Conservation (phyloP, 2,329 filamentous ascomycete genomes). For the Chrysosporium keratinophilum region DNA sequence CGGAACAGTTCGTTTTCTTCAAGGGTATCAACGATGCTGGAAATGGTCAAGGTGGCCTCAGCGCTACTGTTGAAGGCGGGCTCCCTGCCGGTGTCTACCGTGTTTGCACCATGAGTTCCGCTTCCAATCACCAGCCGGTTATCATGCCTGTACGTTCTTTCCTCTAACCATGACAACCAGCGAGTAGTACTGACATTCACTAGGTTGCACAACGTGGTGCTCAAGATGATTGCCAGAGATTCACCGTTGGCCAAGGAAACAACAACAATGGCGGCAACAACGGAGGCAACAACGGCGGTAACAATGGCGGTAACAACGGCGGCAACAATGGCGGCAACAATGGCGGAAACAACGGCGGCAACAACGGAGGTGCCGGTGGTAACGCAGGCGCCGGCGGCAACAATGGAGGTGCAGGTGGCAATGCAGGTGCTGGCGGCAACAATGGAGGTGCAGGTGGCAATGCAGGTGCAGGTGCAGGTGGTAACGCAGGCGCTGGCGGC, state of each 20-base stretch:
- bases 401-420: background rate
- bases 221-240: conserved; percentile 46
- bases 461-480: background rate
- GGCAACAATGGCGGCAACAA: conserved; percentile 5
- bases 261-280: conserved; percentile 9
- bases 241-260: conserved; percentile 31
- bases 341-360: conserved; percentile 3
- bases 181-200: background rate
- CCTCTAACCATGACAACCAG: background rate
- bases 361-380: conserved; percentile 1
- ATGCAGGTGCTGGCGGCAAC: background rate
- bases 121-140: conserved; percentile 47
- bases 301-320: background rate
- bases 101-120: conserved; percentile 44
- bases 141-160: conserved; percentile 40
- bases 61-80: conserved; percentile 38
- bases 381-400: background rate
- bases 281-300: conserved; percentile 1
- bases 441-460: background rate
- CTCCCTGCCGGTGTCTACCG: conserved; percentile 42
- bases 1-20: conserved; percentile 46
- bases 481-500: background rate
- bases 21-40: conserved; percentile 48
- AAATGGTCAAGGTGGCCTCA: conserved; percentile 39
- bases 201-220: conserved; percentile 42